Evolutionary conservation across 768 basidiomycete genomes (phyloP).

Genomic region (Lentinula sp.): DNA sequence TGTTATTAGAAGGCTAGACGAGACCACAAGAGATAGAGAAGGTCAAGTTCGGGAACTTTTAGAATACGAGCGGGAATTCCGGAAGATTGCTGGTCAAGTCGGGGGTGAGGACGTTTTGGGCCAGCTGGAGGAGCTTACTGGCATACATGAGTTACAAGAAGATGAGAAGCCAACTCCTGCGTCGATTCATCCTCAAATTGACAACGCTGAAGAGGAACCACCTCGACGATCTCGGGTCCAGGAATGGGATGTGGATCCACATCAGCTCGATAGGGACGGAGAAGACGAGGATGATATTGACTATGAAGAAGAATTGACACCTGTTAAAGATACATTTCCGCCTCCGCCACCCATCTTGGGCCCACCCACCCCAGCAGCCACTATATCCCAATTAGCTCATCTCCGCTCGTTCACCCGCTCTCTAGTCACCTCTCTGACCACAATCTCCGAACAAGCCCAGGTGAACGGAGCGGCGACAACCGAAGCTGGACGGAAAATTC

Average conservation of each 20-base stretch:
- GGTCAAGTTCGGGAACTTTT: slow-evolving; percentile 73
- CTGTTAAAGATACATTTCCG: slow-evolving; percentile 55
- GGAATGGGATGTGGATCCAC: slow-evolving; percentile 62
- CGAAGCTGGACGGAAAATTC: slow-evolving; percentile 82
- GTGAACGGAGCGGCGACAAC: slow-evolving; percentile 82
- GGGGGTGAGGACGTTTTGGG: slow-evolving; percentile 72
- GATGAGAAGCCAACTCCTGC: slow-evolving; percentile 19
- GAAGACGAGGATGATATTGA: slow-evolving; percentile 40
- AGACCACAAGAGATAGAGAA: slow-evolving; percentile 71
- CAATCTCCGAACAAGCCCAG: slow-evolving; percentile 83
- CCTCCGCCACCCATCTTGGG: slow-evolving; percentile 41
- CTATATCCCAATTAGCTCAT: slow-evolving; percentile 62
- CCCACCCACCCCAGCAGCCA: slow-evolving; percentile 49
- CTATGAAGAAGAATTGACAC: slow-evolving; percentile 39
- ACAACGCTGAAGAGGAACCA: slow-evolving; percentile 24
- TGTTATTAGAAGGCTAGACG: slow-evolving; percentile 73
- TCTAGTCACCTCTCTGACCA: slow-evolving; percentile 66
- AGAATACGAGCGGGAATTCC: slow-evolving; percentile 76
- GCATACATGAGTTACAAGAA: slow-evolving; percentile 39
- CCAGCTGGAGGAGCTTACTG: slow-evolving; percentile 57
- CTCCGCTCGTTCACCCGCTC: slow-evolving; percentile 72
- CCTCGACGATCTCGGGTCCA: slow-evolving; percentile 22
- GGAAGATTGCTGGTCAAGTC: slow-evolving; percentile 69
- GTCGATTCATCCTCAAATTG: slow-evolving; percentile 19
- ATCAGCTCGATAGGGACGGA: slow-evolving; percentile 36